Percentiles rank a stretch among this genome's conserved stretches.
Evolutionary conservation across 208 protist species (phyloP).

Genomic region (Trypanosomatidae sp.): DNA sequence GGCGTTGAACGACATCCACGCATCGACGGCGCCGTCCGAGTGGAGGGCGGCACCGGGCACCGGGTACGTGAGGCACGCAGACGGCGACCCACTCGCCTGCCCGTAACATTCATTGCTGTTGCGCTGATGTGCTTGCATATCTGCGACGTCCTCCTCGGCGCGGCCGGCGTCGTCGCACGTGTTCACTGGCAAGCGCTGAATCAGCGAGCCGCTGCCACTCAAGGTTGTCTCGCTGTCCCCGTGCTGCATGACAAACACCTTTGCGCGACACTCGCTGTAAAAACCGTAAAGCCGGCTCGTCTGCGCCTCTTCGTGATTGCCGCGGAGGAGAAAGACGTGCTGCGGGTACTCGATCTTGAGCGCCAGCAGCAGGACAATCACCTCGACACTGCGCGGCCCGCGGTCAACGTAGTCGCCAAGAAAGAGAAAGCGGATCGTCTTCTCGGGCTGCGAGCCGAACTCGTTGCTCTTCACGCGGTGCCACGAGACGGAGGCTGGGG

Average conservation of each 20-base stretch:
- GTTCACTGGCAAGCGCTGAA: slow-evolving; percentile 7
- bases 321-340: slow-evolving; percentile 85
- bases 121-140: no score
- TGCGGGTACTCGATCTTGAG: slow-evolving; percentile 87
- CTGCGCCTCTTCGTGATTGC: slow-evolving; percentile 92
- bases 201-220: slow-evolving; percentile 2
- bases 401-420: slow-evolving; percentile 98
- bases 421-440: slow-evolving; percentile 92
- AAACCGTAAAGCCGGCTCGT: slow-evolving; percentile 87
- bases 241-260: no score
- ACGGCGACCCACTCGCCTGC: no score
- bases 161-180: no score
- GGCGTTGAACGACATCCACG: slow-evolving; percentile 77
- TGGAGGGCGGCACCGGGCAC: no score
- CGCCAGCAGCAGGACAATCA: slow-evolving; percentile 78
- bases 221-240: no score
- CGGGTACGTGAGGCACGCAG: no score
- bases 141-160: no score
- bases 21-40: no score
- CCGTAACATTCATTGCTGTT: no score
- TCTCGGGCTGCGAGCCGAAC: slow-evolving; percentile 2
- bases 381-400: slow-evolving; percentile 82
- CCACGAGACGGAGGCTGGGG: background rate
- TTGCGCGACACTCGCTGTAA: slow-evolving; percentile 74
- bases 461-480: slow-evolving; percentile 9